Evolutionary conservation across 441 rosid genomes (phyloP), one percentile per base, ranked within the genome.

Genomic region (Populus tomentosa): DNA sequence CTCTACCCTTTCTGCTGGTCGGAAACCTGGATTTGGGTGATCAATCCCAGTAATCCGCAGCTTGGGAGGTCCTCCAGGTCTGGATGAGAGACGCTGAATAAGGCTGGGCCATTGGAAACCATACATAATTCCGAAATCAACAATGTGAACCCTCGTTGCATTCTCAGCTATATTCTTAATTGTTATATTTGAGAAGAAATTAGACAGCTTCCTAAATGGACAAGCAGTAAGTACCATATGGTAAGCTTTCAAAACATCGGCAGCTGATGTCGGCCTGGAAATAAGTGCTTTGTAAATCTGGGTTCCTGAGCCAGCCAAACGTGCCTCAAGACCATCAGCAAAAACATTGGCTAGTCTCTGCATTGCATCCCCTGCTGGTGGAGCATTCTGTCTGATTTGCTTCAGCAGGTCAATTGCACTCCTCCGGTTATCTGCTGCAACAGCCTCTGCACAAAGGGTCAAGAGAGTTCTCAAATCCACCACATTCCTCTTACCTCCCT

Each of bases 321-420:
- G 92, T 33, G 97, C 94, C 81, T 95, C 94, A 38, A 95, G 97
- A 75, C 91, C 90, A 79, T 92, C 86, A 5, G 93, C 94, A 61
- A 93, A 93, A 71, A 76, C 81, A 69, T 87, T 90, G 32, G 98
- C 94, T 80, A 93, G 53, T 66, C 98, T 90, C 89, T 92, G 97
- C 85, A 90, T 84, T 3, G 96, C 98, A 80, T 93, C 94, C 3
- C 98, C 98, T 6, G 77, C 59, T 66, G 89, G 83, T 6, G 93
- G 91, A 84, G 98, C 87, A 77, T 93, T 84, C 79, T 85, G 90
- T 85, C 90, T 90, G 67, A 95, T 87, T 79, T 88, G 86, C 84
- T 80, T 88, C 66, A 95, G 78, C 59, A 86, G 76, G 14, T 90
- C 92, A n/a, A 80, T 84, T 70, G 94, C 90, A 69, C 83, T 90